These are phyloP conservation scores for Cyclotella kingstonii DNA, from an alignment of 108 stramenopile genomes.

Conservation along the genomic window DNA sequence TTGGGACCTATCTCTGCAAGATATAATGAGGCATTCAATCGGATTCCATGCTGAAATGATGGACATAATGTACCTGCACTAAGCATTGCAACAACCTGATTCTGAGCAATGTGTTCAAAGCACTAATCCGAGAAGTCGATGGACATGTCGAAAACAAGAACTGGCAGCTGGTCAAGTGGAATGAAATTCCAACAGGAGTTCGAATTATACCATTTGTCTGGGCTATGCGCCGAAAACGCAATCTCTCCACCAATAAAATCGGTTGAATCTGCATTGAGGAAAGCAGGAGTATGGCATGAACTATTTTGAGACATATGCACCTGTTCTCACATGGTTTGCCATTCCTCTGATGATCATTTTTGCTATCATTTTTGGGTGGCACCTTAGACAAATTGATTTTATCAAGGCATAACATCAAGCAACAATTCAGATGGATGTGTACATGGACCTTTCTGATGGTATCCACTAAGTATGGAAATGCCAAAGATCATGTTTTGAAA, in stretches of 20 bases:
- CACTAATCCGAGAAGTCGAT: slow-evolving; percentile 19
- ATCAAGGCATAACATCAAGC: slow-evolving; percentile 19
- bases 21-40: slow-evolving; percentile 11
- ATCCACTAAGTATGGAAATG: neutral
- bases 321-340: slow-evolving; percentile 24
- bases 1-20: slow-evolving; percentile 10
- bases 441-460: slow-evolving; percentile 20
- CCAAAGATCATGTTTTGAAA: slow-evolving; percentile 8
- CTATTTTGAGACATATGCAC: slow-evolving; percentile 20
- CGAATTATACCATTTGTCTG: slow-evolving; percentile 16
- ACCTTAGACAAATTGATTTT: slow-evolving; percentile 9
- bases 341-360: slow-evolving; percentile 14
- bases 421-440: slow-evolving; percentile 13
- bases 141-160: neutral
- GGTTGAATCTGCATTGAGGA: slow-evolving; percentile 17
- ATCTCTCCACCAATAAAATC: slow-evolving; percentile 26
- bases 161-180: slow-evolving; percentile 11
- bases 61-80: too few species aligned
- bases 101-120: too few species aligned
- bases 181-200: slow-evolving; percentile 9
- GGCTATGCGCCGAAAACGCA: slow-evolving; percentile 18
- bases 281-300: slow-evolving; percentile 12
- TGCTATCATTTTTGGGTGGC: slow-evolving; percentile 1
- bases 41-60: too few species aligned
- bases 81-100: too few species aligned